Base-by-base conservation (phyloP, 306 rosid genomes). In the Adenanthera pavonina region DNA sequence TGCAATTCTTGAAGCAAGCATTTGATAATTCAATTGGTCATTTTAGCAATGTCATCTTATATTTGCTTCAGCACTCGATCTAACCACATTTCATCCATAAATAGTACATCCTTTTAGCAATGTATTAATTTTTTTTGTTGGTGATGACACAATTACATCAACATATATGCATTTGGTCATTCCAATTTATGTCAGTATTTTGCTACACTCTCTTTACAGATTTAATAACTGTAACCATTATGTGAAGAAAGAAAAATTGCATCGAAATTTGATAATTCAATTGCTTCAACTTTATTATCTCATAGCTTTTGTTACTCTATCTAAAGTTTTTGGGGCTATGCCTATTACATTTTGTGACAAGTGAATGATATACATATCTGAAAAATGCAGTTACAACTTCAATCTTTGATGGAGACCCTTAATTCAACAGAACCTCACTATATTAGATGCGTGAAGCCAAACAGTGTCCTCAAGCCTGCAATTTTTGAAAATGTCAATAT, bases 391-490 rank as follows among this genome's bases (percentile, higher is more conserved):
- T 79, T 80, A 77, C 99, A 96, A 96, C 99, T 96, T 90, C 99
- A 96, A 81, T 96, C 99, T 74, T 90, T 96, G 90, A 96, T 96
- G 99, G 99, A 96, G 92, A 96, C 98, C 81, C 80, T 96, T 78
- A 96, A 2, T 89, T 91, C 97, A 60, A 96, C 99, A 10, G 99
- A 96, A 74, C 99, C 99, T 86, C 97, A 96, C 87, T 96, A 94
- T 87, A 96, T 96, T 88, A 91, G 98, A 92, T 96, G 99, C 84
- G 99, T 96, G 88, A 96, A 96, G 88, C 99, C 99, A 71, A 96
- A 96, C 81, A 96, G 89, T 89, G 97, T 84, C 72, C 98, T 96
- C 83, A 96, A 89, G 94, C 99, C 98, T 76, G 92, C 95, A 67
- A 92, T 96, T 82, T 92, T 96, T 77, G 98, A 96, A 91, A 94